Evolutionary conservation across 805 yeast genomes (phyloP), one percentile per base, ranked within the genome.

Genomic region (Candida chauliodis): DNA sequence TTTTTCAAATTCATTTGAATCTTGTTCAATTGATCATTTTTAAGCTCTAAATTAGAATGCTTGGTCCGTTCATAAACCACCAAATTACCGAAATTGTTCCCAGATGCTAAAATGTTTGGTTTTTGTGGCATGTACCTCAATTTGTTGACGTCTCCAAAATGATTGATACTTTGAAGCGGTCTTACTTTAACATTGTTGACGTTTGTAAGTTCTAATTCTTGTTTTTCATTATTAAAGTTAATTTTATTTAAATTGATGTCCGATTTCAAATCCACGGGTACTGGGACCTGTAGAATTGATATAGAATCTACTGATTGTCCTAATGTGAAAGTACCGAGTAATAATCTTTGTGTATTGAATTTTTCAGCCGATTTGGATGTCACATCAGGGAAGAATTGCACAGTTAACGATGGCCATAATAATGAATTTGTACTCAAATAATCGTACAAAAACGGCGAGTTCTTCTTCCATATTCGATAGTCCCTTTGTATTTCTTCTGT

Each of bases 51-150:
- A 38, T 58, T 63, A 13, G 70, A 53, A 56, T 87, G 95, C 55
- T 86, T 88, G 0, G 97, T 89, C 48, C 93, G 71, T 57, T 90
- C 95, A 58, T 81, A 86, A 3, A 90, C 61, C 36, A 72, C 76
- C 9, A 82, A 66, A 10, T 73, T 65, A 1, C 96, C 96, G 22
- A 63, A 56, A 29, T 82, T 77, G 30, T 84, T 78, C 8, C 80
- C 76, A 14, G 88, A 75, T 2, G 90, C 87, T 4, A 90, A 69
- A 4, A 90, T 52, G 51, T 89, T 93, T 1, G 93, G 93, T 51
- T 90, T 90, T 48, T 84, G 91, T 0, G 96, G 95, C 79, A 85
- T 76, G 50, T 75, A 77, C 25, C 82, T 69, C 0, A 84, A 80
- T 44, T 76, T 74, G 53, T 87, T 86, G 40, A 89, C 81, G 46